Conservation (phyloP, 345 rosid genomes). For the Eucalyptus rudis region DNA sequence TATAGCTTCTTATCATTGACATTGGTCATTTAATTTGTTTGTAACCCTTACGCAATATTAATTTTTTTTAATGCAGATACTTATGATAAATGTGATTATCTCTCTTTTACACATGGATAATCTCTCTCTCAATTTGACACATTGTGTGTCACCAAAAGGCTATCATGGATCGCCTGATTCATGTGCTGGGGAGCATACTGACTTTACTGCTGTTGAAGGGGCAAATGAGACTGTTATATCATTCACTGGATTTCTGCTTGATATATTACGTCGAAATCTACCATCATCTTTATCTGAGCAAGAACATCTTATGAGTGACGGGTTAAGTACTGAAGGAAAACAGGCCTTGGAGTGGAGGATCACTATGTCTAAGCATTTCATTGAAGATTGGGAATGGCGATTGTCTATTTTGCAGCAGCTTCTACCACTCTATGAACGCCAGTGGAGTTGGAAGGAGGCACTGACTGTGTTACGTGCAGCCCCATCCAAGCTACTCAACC, state of each 20-base stretch:
- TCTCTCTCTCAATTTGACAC: slow-evolving; percentile 48
- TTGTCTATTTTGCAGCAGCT: slow-evolving; percentile 85
- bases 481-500: slow-evolving; percentile 85
- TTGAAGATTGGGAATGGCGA: slow-evolving; percentile 98
- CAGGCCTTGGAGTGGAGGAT: slow-evolving; percentile 94
- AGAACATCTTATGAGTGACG: slow-evolving; percentile 44
- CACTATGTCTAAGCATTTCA: slow-evolving; percentile 48
- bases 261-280: slow-evolving; percentile 53
- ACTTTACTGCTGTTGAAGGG: slow-evolving; percentile 35
- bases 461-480: slow-evolving; percentile 81
- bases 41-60: background rate
- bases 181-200: slow-evolving; percentile 28
- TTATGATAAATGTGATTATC: slow-evolving; percentile 80
- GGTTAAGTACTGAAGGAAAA: slow-evolving; percentile 35
- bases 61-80: slow-evolving; percentile 42
- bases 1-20: background rate
- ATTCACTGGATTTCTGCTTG: slow-evolving; percentile 65
- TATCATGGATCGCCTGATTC: slow-evolving; percentile 24
- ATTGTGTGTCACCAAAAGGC: slow-evolving; percentile 39
- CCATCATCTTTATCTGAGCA: slow-evolving; percentile 38
- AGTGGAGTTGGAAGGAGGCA: slow-evolving; percentile 92
- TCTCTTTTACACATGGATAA: slow-evolving; percentile 85
- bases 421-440: slow-evolving; percentile 78
- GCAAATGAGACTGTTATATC: slow-evolving; percentile 62
- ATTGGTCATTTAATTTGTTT: slow-evolving; percentile 1